Conservation (phyloP, 2,329 filamentous ascomycete species). For the Phyllosticta capitalensis region DNA sequence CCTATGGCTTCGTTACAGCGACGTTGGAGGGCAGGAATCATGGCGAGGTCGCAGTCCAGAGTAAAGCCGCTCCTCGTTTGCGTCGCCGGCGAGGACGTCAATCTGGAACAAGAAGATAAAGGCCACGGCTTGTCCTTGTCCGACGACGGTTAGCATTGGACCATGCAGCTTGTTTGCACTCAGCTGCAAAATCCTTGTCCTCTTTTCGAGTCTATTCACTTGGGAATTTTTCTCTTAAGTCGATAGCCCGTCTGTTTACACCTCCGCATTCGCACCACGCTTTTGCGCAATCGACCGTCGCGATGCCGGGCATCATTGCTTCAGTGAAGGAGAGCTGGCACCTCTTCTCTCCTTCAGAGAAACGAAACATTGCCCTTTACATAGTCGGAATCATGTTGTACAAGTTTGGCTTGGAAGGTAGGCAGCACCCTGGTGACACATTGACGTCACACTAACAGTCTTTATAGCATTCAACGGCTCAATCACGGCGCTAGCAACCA, state of each 20-base stretch:
- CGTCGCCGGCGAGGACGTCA: background rate
- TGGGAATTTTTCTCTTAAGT: background rate
- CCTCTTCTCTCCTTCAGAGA: conserved; percentile 32
- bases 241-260: background rate
- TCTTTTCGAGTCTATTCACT: background rate
- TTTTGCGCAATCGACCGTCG: background rate
- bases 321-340: conserved; percentile 19
- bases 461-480: conserved; percentile 44
- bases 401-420: conserved; percentile 39
- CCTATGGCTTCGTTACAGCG: background rate
- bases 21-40: background rate
- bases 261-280: background rate
- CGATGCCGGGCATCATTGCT: background rate
- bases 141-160: background rate
- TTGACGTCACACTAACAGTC: background rate
- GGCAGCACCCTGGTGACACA: background rate
- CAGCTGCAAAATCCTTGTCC: background rate
- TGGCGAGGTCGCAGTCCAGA: background rate
- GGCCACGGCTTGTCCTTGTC: background rate
- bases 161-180: background rate
- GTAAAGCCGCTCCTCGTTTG: background rate
- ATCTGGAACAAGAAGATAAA: background rate
- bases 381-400: conserved; percentile 44
- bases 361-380: conserved; percentile 38
- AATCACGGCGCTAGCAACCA: conserved; percentile 40